Conservation (phyloP, 208 protist species). For the Borovskyia barvae region DNA sequence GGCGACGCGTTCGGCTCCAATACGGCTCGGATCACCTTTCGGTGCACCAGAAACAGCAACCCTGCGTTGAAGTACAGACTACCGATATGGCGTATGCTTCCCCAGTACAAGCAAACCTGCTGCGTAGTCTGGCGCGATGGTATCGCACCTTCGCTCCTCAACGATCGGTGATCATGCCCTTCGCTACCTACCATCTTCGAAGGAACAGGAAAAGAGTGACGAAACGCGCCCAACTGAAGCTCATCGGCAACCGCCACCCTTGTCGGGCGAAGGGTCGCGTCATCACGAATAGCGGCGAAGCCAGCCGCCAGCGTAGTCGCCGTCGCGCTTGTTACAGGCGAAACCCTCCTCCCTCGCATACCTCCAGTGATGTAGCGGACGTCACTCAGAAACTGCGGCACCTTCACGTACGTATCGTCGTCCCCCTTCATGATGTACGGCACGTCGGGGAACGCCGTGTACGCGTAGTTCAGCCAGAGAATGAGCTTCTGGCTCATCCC, state of each 20-base stretch:
- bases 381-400: conserved; percentile 53
- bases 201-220: too few species aligned
- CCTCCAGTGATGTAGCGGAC: conserved; percentile 20
- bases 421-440: conserved; percentile 51
- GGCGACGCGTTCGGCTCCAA: neutral
- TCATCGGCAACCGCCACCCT: too few species aligned
- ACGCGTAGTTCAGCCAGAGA: conserved; percentile 38
- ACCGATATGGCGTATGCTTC: neutral
- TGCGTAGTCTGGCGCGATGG: too few species aligned
- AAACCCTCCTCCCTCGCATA: too few species aligned
- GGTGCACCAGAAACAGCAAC: conserved; percentile 14
- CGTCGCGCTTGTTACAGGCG: too few species aligned
- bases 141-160: too few species aligned
- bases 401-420: conserved; percentile 50
- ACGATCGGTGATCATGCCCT: too few species aligned
- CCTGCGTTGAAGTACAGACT: neutral
- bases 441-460: conserved; percentile 31
- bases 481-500: conserved; percentile 44
- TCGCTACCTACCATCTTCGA: too few species aligned
- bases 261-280: too few species aligned
- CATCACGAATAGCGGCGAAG: too few species aligned
- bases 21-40: neutral
- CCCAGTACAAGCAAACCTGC: conserved; percentile 34
- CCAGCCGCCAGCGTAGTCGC: too few species aligned
- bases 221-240: too few species aligned